A percentile compares a stretch with the other conserved stretches of the same genome.
These are phyloP conservation scores for Prinsepia uniflora DNA, from an alignment of 306 rosid species.

Conservation along the genomic window DNA sequence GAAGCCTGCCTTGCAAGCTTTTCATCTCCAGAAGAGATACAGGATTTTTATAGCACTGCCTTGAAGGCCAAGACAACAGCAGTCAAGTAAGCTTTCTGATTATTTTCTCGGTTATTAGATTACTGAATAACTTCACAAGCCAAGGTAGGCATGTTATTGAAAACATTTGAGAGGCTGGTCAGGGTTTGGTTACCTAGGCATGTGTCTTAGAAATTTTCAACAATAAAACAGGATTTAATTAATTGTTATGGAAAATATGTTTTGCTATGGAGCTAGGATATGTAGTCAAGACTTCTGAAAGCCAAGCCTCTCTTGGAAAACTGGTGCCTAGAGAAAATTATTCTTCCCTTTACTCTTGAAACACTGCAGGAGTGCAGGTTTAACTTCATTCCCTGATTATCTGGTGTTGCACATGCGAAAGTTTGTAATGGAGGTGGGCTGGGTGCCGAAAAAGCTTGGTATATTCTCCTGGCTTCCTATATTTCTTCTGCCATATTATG, in stretches of 20 bases:
- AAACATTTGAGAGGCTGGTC: not conserved
- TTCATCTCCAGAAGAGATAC: constrained; percentile 88
- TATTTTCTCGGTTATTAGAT: constrained; percentile 1
- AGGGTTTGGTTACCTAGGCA: not conserved
- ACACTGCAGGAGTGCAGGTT: constrained; percentile 63
- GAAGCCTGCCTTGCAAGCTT: constrained; percentile 88
- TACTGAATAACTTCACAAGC: no score
- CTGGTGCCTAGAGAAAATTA: not conserved
- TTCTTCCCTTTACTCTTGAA: not conserved
- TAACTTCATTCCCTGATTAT: constrained; percentile 93
- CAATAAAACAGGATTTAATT: not conserved
- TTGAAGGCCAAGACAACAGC: constrained; percentile 89
- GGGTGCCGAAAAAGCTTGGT: constrained; percentile 99
- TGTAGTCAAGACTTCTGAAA: not conserved
- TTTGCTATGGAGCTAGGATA: not conserved
- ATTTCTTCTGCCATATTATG: constrained; percentile 4
- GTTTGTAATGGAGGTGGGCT: constrained; percentile 87
- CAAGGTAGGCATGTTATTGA: constrained; percentile 1
- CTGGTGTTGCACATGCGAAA: constrained; percentile 94
- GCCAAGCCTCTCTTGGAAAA: not conserved
- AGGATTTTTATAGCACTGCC: constrained; percentile 87
- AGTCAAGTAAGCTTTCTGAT: constrained; percentile 55
- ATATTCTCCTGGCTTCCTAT: constrained; percentile 22
- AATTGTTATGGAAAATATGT: not conserved
- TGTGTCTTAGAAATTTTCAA: constrained; percentile 3